Evolutionary conservation across 1,284 basidiomycete species (phyloP), one percentile per base, ranked within the genome.

Genomic region (Puccinia horiana): DNA sequence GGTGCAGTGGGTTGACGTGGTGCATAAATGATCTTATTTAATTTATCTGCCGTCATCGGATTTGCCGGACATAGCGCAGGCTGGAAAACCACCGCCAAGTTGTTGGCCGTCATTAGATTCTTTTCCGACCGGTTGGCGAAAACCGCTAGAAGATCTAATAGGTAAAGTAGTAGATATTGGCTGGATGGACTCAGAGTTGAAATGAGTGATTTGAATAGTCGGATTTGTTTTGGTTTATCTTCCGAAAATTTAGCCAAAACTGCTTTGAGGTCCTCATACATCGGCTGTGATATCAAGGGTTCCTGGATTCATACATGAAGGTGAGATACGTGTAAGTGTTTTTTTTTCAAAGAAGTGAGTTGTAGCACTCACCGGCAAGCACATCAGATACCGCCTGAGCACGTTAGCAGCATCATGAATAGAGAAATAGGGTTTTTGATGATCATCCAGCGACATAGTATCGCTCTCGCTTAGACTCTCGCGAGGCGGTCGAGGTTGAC

Each of bases 371-470:
- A 95, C 95, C 47, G 96, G 95, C 93, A 98, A 94, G 86, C 93
- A 93, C 8, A 96, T 98, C 83, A 99, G 91, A 88, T 95, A 99
- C 88, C 96, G 90, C 82, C 96, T 91, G 86, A 99, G 94, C 76
- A 99, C 94, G 85, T 94, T 96, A 26, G 96, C 96, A 73, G 97
- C 95, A 87, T 99, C 96, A 87, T 99, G 96, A 1, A 95, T 91
- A 47, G 93, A 97, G 88, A 93, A 98, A 29, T 90, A 90, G 37
- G 78, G 70, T 73, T 81, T 81, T 26, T 29, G 47, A 26, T 8
- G 37, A 42, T 18, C 14, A 56, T 44, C 32, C 20, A 9, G 2
- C 2, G 44, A 69, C 12, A 52, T 49, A 72, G 14, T 20, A 37
- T 79, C 40, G 20, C 14, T 49, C 16, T 81, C 54, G 37, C 11